Percentiles rank a stretch among this genome's conserved stretches.
These are phyloP conservation scores for Fusarium praegraminearum DNA, from an alignment of 2,329 filamentous ascomycete genomes.

Conservation along the genomic window DNA sequence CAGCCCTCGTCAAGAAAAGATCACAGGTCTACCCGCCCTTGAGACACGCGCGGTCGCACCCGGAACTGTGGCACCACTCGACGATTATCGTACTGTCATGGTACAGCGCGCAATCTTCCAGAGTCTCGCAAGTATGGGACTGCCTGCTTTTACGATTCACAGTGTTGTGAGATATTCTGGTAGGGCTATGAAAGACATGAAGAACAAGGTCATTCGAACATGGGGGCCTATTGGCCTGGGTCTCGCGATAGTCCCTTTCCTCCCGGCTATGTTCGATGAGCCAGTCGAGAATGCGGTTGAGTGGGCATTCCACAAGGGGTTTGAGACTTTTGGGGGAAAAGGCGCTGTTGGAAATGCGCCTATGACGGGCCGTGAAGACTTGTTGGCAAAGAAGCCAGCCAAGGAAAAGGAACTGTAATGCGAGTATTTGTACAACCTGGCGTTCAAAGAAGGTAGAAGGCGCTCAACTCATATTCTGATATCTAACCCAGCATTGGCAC, in stretches of 20 bases:
- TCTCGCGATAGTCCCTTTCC: conserved; percentile 80
- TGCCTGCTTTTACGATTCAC: conserved; percentile 95
- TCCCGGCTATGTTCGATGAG: conserved; percentile 88
- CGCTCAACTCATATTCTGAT: conserved; percentile 42
- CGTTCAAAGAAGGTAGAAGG: conserved; percentile 33
- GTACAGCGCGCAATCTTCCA: conserved; percentile 92
- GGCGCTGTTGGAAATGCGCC: conserved; percentile 67
- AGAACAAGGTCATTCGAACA: conserved; percentile 80
- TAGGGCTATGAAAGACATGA: conserved; percentile 82
- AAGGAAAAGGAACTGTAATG: conserved; percentile 60
- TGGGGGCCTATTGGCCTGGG: conserved; percentile 93
- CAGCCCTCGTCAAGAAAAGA: conserved; percentile 61
- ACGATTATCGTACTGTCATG: conserved; percentile 94
- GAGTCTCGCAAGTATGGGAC: conserved; percentile 88
- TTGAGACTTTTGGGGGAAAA: conserved; percentile 76
- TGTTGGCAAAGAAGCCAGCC: conserved; percentile 54
- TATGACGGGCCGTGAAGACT: conserved; percentile 62
- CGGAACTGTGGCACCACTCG: conserved; percentile 73
- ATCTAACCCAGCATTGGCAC: neutral
- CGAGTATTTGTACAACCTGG: conserved; percentile 25
- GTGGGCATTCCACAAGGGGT: conserved; percentile 87
- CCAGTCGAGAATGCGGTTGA: conserved; percentile 94
- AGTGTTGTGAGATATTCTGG: conserved; percentile 92
- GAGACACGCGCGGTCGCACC: conserved; percentile 51
- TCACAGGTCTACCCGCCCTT: conserved; percentile 58